Evolutionary conservation across 2,329 filamentous ascomycete species (phyloP).

Genomic region (Neonectria neomacrospora): DNA sequence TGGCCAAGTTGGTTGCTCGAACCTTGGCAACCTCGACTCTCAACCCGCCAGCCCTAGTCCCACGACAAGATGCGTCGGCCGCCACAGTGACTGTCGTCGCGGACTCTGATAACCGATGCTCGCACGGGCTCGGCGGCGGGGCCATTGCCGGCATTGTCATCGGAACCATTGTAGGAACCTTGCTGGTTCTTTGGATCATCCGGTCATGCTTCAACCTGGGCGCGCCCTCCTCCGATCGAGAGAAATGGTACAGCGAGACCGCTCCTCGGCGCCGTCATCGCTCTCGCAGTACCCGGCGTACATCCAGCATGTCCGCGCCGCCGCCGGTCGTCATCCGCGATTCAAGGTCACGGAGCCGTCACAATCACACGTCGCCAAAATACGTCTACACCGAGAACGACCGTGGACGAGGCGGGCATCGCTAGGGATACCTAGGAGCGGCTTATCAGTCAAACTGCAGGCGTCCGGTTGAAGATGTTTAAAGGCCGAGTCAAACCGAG

Average conservation of each 20-base stretch:
- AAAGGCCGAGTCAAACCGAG: not conserved
- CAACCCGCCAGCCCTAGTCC: slow-evolving; percentile 21
- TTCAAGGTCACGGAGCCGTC: slow-evolving; percentile 36
- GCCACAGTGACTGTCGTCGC: slow-evolving; percentile 49
- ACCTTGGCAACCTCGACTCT: not conserved
- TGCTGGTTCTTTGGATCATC: slow-evolving; percentile 60
- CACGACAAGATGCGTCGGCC: slow-evolving; percentile 32
- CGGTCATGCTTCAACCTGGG: slow-evolving; percentile 57
- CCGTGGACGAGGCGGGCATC: slow-evolving; percentile 17
- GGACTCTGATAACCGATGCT: slow-evolving; percentile 30
- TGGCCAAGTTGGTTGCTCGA: not conserved
- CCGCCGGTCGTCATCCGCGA: slow-evolving; percentile 40
- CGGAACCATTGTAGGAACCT: slow-evolving; percentile 58
- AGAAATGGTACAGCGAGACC: slow-evolving; percentile 47
- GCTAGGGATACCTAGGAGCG: not conserved
- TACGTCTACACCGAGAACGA: slow-evolving; percentile 33
- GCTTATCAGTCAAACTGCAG: not conserved
- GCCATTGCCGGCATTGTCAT: slow-evolving; percentile 64
- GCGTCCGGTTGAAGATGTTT: not conserved
- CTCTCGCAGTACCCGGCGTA: slow-evolving; percentile 37
- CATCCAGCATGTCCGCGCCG: slow-evolving; percentile 41
- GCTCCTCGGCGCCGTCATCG: slow-evolving; percentile 39
- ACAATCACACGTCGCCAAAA: slow-evolving; percentile 29
- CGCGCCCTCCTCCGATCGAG: slow-evolving; percentile 47
- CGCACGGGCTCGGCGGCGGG: slow-evolving; percentile 55